Conservation (phyloP, 2,329 filamentous ascomycete genomes). For the Didymella arachidicola region DNA sequence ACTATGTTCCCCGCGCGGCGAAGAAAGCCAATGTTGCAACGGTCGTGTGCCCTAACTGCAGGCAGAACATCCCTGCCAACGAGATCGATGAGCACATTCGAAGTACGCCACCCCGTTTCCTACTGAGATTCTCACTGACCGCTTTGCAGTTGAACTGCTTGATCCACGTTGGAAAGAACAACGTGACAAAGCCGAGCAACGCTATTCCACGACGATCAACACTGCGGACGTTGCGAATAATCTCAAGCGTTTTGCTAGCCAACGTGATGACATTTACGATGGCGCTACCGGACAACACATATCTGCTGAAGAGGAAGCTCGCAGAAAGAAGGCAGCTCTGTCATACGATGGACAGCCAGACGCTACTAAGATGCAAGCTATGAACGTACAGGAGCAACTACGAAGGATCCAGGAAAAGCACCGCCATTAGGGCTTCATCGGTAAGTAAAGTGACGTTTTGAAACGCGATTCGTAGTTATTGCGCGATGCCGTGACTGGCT, state of each 20-base stretch:
- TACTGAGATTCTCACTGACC: constrained; percentile 45
- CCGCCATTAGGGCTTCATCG: constrained; percentile 24
- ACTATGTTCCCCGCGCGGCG: constrained; percentile 85
- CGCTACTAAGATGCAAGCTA: constrained; percentile 60
- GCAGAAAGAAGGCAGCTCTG: constrained; percentile 77
- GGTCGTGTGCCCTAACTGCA: constrained; percentile 90
- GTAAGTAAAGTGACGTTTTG: constrained; percentile 8
- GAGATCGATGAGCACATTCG: constrained; percentile 93
- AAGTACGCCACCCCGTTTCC: constrained; percentile 61
- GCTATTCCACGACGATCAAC: constrained; percentile 85
- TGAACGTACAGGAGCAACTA: constrained; percentile 86
- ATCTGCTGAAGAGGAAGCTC: constrained; percentile 74
- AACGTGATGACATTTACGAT: constrained; percentile 88
- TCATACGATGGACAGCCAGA: constrained; percentile 72
- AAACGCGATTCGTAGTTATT: constrained; percentile 3
- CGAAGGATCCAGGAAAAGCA: constrained; percentile 69
- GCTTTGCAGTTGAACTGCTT: constrained; percentile 75
- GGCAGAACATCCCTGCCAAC: constrained; percentile 83
- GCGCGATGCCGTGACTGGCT: constrained; percentile 1
- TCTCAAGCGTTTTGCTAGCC: constrained; percentile 90
- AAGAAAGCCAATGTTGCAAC: constrained; percentile 71
- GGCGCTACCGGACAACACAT: constrained; percentile 71
- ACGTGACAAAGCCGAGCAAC: constrained; percentile 84
- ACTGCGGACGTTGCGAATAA: constrained; percentile 91
- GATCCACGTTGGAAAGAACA: constrained; percentile 97